A percentile compares a stretch with the other conserved stretches of the same genome.
Conservation (phyloP, 148 eudicot species). For the Hydrangea macrophylla region DNA sequence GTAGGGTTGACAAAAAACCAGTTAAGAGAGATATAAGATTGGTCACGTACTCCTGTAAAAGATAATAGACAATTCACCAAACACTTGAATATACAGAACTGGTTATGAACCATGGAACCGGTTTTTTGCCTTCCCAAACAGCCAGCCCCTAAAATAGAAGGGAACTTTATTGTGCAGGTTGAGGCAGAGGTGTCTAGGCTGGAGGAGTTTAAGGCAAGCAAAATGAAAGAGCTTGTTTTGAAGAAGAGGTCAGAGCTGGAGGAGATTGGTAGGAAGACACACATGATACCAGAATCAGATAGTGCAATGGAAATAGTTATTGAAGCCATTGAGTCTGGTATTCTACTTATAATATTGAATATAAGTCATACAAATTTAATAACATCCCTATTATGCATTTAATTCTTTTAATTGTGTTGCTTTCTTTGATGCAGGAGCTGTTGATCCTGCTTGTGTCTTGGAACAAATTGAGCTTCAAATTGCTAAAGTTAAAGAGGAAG, state of each 20-base stretch:
- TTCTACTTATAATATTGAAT: not conserved
- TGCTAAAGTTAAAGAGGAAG: constrained; percentile 78
- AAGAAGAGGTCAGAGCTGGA: constrained; percentile 87
- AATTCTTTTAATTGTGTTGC: constrained; percentile 4
- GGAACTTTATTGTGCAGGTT: constrained; percentile 48
- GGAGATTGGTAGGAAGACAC: constrained; percentile 77
- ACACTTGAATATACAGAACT: no score
- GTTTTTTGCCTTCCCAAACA: no score
- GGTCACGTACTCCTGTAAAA: no score
- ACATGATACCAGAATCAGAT: constrained; percentile 58
- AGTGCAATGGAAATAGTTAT: constrained; percentile 48
- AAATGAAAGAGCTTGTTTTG: constrained; percentile 86
- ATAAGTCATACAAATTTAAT: not conserved
- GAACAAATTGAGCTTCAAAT: constrained; percentile 82
- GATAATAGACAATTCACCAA: no score
- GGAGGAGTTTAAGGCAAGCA: constrained; percentile 86
- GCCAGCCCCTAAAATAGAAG: no score
- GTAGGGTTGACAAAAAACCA: no score
- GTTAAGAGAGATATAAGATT: no score
- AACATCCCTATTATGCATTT: not conserved
- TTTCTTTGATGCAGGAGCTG: constrained; percentile 48
- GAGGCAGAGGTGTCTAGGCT: constrained; percentile 77
- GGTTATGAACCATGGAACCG: no score
- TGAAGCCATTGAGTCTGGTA: constrained; percentile 83
- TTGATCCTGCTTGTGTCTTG: constrained; percentile 71